A percentile compares a stretch with the other conserved stretches of the same genome.
Evolutionary conservation across 768 basidiomycete species (phyloP).

Genomic region (Tulasnella sp.): DNA sequence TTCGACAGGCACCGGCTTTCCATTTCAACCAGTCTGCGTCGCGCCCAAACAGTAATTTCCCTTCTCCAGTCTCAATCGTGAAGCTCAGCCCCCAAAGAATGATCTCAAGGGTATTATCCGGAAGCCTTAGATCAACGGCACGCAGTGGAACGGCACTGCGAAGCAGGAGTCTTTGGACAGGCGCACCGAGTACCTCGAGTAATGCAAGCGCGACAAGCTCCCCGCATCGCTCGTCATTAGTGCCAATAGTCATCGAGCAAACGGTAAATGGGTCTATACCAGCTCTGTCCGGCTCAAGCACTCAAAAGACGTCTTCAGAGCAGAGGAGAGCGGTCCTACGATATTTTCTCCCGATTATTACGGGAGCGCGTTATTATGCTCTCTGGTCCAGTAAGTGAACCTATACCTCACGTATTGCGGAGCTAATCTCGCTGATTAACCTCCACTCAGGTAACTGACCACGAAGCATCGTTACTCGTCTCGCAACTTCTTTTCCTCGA

Average conservation of each 20-base stretch:
- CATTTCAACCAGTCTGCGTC: background rate
- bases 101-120: background rate
- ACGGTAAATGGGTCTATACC: slow-evolving; percentile 38
- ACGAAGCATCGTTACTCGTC: slow-evolving; percentile 77
- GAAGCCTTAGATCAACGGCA: background rate
- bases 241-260: slow-evolving; percentile 90
- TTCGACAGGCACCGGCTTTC: background rate
- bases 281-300: slow-evolving; percentile 13
- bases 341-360: slow-evolving; percentile 89
- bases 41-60: background rate
- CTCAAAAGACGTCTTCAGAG: slow-evolving; percentile 36
- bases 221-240: slow-evolving; percentile 30
- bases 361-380: slow-evolving; percentile 94
- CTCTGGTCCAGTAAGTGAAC: slow-evolving; percentile 78
- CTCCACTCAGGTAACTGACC: slow-evolving; percentile 63
- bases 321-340: slow-evolving; percentile 82
- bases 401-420: background rate
- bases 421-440: background rate
- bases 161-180: background rate
- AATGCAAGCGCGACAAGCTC: background rate
- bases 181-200: background rate
- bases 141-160: background rate
- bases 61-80: background rate
- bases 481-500: slow-evolving; percentile 92
- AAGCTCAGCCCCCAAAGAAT: background rate